Conservation (phyloP, 2,329 filamentous ascomycete genomes). For the Sclerotinia trifoliorum region DNA sequence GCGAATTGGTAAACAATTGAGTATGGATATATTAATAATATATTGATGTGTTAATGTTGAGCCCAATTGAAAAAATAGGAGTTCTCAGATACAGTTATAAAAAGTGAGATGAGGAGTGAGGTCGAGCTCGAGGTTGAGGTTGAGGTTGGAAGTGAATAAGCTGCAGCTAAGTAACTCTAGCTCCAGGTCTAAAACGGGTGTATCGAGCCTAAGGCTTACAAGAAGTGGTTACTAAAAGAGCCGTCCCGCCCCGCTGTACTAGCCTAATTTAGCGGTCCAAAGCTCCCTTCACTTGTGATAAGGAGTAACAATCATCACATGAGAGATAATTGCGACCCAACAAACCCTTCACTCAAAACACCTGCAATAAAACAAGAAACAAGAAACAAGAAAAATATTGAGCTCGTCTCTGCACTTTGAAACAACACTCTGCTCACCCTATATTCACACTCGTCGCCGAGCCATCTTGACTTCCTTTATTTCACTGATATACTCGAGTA, state of each 20-base stretch:
- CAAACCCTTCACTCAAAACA: slow-evolving; percentile 7
- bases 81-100: background rate
- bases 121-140: background rate
- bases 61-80: background rate
- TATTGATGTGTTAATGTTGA: background rate
- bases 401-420: background rate
- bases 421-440: background rate
- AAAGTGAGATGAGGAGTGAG: background rate
- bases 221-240: background rate
- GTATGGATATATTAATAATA: background rate
- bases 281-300: no score
- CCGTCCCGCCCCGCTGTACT: slow-evolving; percentile 8
- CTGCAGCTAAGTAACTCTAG: background rate
- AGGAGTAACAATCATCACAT: slow-evolving; percentile 1
- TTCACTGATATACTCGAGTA: background rate
- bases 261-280: background rate
- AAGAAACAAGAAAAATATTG: background rate
- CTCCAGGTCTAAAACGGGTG: background rate
- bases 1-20: background rate
- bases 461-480: background rate
- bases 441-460: background rate
- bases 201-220: background rate
- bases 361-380: background rate
- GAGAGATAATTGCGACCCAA: background rate
- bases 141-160: background rate